Base-by-base conservation (phyloP, 371 early-diverging fungal genomes). In the Capniomyces stellatus region DNA sequence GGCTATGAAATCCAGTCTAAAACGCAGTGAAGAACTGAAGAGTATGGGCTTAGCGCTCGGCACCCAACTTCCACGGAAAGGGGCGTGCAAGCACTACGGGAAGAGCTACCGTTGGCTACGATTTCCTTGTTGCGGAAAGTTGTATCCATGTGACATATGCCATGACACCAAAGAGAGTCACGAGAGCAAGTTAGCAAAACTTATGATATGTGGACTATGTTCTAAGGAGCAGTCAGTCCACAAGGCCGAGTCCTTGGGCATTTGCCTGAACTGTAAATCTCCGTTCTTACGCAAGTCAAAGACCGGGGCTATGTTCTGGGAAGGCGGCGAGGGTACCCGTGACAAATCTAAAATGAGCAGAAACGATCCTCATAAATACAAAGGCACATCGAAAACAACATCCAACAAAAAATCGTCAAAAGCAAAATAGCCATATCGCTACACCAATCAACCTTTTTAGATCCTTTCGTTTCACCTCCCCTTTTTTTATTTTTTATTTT, bases 91-190 rank as follows among this genome's bases (percentile, higher is more conserved):
- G 49, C 98, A 98, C 67, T 98, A 93, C 68, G 74, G 78, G 30
- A 89, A 87, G 67, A 89, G 89, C 3, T 84, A 81, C 51, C 77
- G 94, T 46, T 95, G 94, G 94, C 89, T 97, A 69, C 76, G 95
- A 18, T 98, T 98, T 69, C 88, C 92, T 0, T 98, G 98, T 71
- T 92, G 92, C 62, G 77, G 78, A 42, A 76, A 74, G 55, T 66
- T 85, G 2, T 94, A 81, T 68, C 82, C 97, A 0, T 98, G 98
- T 64, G 94, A 92, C 70, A 58, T 74, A 13, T 98, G 98, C 62
- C 98, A 98, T 58, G 87, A 95, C 57, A 76, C 75, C 3, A 62
- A 69, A 29, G 85, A 86, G 50, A 73, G 70, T 41, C 93, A 92
- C 56, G 68, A 68, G 4, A 63, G 64, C 46, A 75, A 71, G 52